Percentiles rank a stretch among this genome's conserved stretches.
These are phyloP conservation scores for Colletotrichum musae DNA, from an alignment of 2,329 filamentous ascomycete genomes.

Conservation along the genomic window DNA sequence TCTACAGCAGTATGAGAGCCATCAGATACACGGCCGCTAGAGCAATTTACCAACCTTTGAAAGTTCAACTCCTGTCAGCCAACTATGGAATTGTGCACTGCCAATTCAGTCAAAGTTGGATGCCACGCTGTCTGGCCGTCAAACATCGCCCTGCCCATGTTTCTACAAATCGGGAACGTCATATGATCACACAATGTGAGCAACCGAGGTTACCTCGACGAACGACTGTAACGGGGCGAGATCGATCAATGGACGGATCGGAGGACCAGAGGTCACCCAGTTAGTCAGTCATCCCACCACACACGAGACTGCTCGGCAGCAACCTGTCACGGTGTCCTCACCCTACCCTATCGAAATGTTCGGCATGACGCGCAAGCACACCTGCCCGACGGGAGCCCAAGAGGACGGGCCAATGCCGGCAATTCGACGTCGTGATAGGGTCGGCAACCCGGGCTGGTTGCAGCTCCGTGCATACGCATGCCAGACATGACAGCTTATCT, in stretches of 20 bases:
- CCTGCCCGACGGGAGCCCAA: conserved; percentile 39
- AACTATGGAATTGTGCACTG: not conserved
- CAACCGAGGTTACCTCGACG: conserved; percentile 14
- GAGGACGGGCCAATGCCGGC: conserved; percentile 6
- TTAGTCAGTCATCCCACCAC: not conserved
- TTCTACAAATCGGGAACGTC: conserved; percentile 12
- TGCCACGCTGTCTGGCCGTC: not conserved
- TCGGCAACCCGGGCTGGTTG: not conserved
- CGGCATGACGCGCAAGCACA: conserved; percentile 31
- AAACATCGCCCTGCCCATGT: not conserved
- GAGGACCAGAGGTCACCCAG: not conserved
- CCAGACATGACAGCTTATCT: conserved; percentile 6
- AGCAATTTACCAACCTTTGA: conserved; percentile 22
- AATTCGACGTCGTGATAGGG: conserved; percentile 14
- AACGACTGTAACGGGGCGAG: not conserved
- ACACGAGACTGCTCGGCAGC: not conserved
- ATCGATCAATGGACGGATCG: not conserved
- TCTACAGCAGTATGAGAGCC: conserved; percentile 15
- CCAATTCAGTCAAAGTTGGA: too few relatives aligned
- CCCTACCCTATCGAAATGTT: conserved; percentile 1
- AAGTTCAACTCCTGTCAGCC: not conserved
- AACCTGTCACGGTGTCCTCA: not conserved
- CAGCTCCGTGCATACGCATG: conserved; percentile 9
- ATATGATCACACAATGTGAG: conserved; percentile 20
- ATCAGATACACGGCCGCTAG: conserved; percentile 26